A percentile compares a stretch with the other conserved stretches of the same genome.
These are phyloP conservation scores for Claviceps maximensis DNA, from an alignment of 2,329 filamentous ascomycete species.

Conservation along the genomic window DNA sequence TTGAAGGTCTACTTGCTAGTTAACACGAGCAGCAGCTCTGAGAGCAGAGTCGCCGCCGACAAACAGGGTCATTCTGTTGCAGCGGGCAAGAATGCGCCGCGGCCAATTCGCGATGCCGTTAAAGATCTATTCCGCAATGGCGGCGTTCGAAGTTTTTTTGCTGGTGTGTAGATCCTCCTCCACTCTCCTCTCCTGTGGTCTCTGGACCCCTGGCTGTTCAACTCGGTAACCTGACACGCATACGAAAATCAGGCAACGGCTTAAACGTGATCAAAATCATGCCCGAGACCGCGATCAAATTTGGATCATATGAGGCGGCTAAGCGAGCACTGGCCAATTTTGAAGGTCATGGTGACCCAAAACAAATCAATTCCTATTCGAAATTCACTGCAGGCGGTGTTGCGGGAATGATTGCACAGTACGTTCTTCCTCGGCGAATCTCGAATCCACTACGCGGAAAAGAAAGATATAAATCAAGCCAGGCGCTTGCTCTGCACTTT, in stretches of 20 bases:
- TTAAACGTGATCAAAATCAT: slow-evolving; percentile 96
- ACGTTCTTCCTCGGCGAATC: slow-evolving; percentile 20
- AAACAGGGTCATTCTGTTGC: slow-evolving; percentile 55
- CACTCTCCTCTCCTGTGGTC: not conserved
- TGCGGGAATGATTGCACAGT: slow-evolving; percentile 90
- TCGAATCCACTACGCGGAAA: not conserved
- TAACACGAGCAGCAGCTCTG: slow-evolving; percentile 47
- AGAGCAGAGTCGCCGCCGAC: slow-evolving; percentile 48
- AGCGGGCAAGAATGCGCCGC: slow-evolving; percentile 51
- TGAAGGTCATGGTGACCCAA: slow-evolving; percentile 77
- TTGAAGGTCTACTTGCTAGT: slow-evolving; percentile 96
- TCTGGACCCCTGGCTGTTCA: too few relatives aligned
- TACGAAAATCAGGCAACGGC: slow-evolving; percentile 58
- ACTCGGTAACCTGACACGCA: not conserved
- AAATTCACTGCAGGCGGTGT: slow-evolving; percentile 86
- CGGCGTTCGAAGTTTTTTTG: slow-evolving; percentile 80
- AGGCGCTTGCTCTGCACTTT: not conserved
- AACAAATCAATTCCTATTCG: slow-evolving; percentile 65
- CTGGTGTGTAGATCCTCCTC: slow-evolving; percentile 44
- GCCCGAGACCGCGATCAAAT: slow-evolving; percentile 97
- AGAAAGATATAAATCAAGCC: too few relatives aligned
- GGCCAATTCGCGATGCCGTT: slow-evolving; percentile 59
- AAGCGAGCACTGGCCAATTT: slow-evolving; percentile 76
- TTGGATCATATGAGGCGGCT: slow-evolving; percentile 90
- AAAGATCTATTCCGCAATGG: slow-evolving; percentile 75